Conservation (phyloP, 164 flowering plant genomes). For the Akebia trifoliata region DNA sequence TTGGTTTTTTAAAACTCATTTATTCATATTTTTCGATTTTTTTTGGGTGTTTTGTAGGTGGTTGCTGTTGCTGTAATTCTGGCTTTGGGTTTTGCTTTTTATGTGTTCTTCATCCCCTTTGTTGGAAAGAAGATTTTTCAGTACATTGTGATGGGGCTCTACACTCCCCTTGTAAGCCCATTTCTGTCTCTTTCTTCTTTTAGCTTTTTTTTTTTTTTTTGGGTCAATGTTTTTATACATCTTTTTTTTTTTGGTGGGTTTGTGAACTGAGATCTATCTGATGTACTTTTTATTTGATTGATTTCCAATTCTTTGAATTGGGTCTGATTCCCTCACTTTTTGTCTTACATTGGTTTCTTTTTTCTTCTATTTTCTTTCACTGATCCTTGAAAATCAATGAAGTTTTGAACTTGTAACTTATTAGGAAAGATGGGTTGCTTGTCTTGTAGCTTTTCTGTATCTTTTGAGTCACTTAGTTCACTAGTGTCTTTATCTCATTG, state of each 20-base stretch:
- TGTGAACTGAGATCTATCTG: conserved; percentile 14
- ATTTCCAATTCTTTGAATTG: conserved; percentile 12
- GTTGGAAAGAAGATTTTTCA: conserved; percentile 80
- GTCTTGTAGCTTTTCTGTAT: conserved; percentile 11
- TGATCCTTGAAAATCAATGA: conserved; percentile 9
- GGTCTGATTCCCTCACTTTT: background rate
- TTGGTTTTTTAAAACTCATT: background rate
- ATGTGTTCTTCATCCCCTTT: conserved; percentile 98
- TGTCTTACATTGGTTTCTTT: background rate
- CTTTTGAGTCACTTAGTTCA: background rate
- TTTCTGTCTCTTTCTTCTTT: conserved; percentile 3
- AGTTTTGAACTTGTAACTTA: conserved; percentile 13
- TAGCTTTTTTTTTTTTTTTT: background rate
- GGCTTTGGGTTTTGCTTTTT: conserved; percentile 96
- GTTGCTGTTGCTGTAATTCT: conserved; percentile 95
- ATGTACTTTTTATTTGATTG: conserved; percentile 12
- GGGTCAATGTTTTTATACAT: background rate
- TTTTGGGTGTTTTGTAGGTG: conserved; percentile 45
- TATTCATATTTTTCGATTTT: background rate
- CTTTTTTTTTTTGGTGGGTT: background rate
- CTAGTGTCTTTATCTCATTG: background rate
- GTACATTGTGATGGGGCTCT: conserved; percentile 76
- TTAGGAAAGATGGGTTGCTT: conserved; percentile 12
- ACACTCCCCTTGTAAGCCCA: conserved; percentile 88
- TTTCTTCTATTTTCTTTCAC: conserved; percentile 7